Percentiles rank a stretch among this genome's conserved stretches.
Evolutionary conservation across 257 asterid species (phyloP).

Genomic region (Solanum neorickii): DNA sequence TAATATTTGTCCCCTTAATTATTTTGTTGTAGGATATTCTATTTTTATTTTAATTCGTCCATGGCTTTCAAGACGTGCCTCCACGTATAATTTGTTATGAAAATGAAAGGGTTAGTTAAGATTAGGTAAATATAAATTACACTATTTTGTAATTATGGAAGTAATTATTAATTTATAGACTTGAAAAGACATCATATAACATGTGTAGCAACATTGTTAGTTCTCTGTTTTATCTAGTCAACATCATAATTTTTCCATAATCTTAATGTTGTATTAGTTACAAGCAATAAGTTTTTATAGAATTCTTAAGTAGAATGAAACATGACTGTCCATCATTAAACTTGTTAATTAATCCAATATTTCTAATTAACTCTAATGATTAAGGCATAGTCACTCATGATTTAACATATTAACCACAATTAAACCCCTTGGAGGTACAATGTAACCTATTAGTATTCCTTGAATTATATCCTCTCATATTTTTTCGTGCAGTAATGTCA

Average conservation of each 20-base stretch:
- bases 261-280: not conserved
- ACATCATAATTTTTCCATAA: not conserved
- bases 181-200: not conserved
- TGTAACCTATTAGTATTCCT: not conserved
- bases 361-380: not conserved
- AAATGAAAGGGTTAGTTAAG: not conserved
- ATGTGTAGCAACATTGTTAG: not conserved
- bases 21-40: not conserved
- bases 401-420: not conserved
- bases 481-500: too few species aligned
- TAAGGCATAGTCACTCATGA: not conserved
- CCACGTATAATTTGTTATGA: not conserved
- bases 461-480: not conserved
- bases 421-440: not conserved
- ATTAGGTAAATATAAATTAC: not conserved
- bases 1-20: not conserved
- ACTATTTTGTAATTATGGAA: not conserved
- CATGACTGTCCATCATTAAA: not conserved
- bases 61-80: not conserved
- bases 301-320: not conserved
- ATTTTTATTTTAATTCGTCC: not conserved
- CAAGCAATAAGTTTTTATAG: not conserved
- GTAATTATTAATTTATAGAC: not conserved
- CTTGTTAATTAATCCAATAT: not conserved
- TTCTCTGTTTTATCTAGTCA: not conserved